These are phyloP conservation scores for Aaosphaeria pasadenensis DNA, from an alignment of 2,329 filamentous ascomycete genomes.

Conservation along the genomic window DNA sequence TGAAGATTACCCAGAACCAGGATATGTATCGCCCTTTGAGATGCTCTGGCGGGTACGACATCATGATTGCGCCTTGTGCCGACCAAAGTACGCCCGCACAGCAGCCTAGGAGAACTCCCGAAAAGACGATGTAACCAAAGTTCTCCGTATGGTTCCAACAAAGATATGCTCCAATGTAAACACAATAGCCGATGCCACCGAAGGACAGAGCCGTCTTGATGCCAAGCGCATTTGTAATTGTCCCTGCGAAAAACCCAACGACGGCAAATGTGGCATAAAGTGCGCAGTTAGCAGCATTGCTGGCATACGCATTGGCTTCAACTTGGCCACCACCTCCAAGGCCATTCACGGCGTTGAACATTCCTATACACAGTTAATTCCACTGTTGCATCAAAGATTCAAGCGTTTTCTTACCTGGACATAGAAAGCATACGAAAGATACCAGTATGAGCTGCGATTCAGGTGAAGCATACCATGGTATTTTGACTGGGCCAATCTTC, in stretches of 20 bases:
- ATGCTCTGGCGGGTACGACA: conserved; percentile 76
- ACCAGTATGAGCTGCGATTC: conserved; percentile 44
- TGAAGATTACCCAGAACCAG: conserved; percentile 91
- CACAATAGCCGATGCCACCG: conserved; percentile 70
- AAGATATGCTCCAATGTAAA: conserved; percentile 68
- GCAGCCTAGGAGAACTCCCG: conserved; percentile 68
- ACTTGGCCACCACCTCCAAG: conserved; percentile 45
- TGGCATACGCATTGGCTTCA: conserved; percentile 47
- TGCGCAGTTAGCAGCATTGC: conserved; percentile 61
- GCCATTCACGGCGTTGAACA: conserved; percentile 48
- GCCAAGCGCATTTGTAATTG: conserved; percentile 69
- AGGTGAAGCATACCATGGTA: conserved; percentile 46
- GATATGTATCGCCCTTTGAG: conserved; percentile 83
- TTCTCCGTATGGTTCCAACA: conserved; percentile 65
- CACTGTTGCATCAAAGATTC: conserved; percentile 3
- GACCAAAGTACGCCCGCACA: conserved; percentile 77
- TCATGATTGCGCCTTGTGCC: conserved; percentile 79
- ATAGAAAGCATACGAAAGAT: conserved; percentile 49
- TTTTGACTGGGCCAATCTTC: conserved; percentile 35
- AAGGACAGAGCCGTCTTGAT: conserved; percentile 63
- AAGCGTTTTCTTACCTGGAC: conserved; percentile 31
- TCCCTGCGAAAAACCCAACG: conserved; percentile 61
- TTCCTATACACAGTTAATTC: conserved; percentile 18
- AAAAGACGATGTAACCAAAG: conserved; percentile 68
- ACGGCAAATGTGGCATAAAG: conserved; percentile 68